Conservation (phyloP, 805 yeast genomes). For the Saccharomycopsis capsularis region DNA sequence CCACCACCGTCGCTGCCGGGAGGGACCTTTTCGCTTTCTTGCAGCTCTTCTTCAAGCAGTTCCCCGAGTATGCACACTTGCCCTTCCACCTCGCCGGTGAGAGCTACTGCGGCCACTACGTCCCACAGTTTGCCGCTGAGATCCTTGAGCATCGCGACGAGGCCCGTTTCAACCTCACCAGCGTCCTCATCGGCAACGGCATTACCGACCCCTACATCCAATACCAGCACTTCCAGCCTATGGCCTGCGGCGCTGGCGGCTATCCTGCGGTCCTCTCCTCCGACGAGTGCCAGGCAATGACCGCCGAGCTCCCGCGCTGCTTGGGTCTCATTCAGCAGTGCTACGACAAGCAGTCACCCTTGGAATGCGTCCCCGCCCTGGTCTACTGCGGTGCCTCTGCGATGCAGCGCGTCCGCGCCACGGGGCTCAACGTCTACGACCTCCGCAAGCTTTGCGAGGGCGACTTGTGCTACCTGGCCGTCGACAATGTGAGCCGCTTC, state of each 20-base stretch:
- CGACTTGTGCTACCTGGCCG: conserved; percentile 69
- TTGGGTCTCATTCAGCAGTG: conserved; percentile 55
- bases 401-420: conserved; percentile 71
- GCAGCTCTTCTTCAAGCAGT: conserved; percentile 73
- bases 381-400: conserved; percentile 83
- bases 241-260: conserved; percentile 84
- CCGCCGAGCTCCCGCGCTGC: conserved; percentile 55
- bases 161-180: conserved; percentile 56
- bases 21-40: conserved; percentile 81
- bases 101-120: conserved; percentile 79
- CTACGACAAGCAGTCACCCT: conserved; percentile 52
- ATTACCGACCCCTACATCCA: conserved; percentile 80
- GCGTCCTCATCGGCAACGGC: conserved; percentile 89
- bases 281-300: conserved; percentile 64
- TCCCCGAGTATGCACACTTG: conserved; percentile 58
- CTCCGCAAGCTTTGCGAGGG: conserved; percentile 72
- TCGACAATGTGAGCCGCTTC: conserved; percentile 68
- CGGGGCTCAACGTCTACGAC: conserved; percentile 91
- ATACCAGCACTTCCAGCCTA: conserved; percentile 73
- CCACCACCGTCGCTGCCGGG: conserved; percentile 75
- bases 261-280: conserved; percentile 66
- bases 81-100: conserved; percentile 79
- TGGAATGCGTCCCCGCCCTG: conserved; percentile 88
- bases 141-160: conserved; percentile 32
- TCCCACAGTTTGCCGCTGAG: conserved; percentile 60